Evolutionary conservation across 371 early-diverging fungal genomes (phyloP).

Genomic region (Smittium culicis): DNA sequence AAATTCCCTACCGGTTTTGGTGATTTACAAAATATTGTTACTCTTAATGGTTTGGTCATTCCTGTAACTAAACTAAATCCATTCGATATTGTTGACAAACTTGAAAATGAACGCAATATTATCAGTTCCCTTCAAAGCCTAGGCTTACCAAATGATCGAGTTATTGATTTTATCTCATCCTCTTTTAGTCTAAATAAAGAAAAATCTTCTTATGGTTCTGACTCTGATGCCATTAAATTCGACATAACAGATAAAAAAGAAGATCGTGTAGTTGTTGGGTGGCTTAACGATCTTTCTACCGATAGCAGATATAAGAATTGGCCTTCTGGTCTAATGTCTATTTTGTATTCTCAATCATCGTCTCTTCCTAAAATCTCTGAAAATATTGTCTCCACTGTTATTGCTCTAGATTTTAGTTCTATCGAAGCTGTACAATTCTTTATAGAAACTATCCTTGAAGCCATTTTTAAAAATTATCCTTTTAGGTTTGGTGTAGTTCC

Average conservation of each 20-base stretch:
- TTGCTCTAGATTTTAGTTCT: background rate
- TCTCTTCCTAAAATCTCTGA: background rate
- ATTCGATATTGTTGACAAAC: slow-evolving; percentile 23
- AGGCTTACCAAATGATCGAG: too few relatives aligned
- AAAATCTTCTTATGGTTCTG: too few relatives aligned
- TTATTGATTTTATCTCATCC: too few relatives aligned
- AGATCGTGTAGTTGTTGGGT: slow-evolving; percentile 37
- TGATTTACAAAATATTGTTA: slow-evolving; percentile 7
- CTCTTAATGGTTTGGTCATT: slow-evolving; percentile 23
- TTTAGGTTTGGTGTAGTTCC: slow-evolving; percentile 3
- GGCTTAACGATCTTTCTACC: slow-evolving; percentile 82
- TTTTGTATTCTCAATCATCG: background rate
- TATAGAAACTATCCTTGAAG: background rate
- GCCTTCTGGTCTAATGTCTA: slow-evolving; percentile 26
- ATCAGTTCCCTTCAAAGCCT: slow-evolving; percentile 35
- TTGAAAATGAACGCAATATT: slow-evolving; percentile 33
- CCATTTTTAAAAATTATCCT: background rate
- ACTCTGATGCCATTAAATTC: slow-evolving; percentile 29
- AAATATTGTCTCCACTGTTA: background rate
- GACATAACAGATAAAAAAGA: slow-evolving; percentile 59
- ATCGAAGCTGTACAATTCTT: background rate
- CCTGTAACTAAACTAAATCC: slow-evolving; percentile 19
- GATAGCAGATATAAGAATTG: slow-evolving; percentile 62
- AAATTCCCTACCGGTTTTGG: background rate
- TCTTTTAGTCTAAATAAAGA: too few relatives aligned